Percentiles rank a stretch among this genome's conserved stretches.
These are phyloP conservation scores for Bipolaris cookei DNA, from an alignment of 2,329 filamentous ascomycete species.

Conservation along the genomic window DNA sequence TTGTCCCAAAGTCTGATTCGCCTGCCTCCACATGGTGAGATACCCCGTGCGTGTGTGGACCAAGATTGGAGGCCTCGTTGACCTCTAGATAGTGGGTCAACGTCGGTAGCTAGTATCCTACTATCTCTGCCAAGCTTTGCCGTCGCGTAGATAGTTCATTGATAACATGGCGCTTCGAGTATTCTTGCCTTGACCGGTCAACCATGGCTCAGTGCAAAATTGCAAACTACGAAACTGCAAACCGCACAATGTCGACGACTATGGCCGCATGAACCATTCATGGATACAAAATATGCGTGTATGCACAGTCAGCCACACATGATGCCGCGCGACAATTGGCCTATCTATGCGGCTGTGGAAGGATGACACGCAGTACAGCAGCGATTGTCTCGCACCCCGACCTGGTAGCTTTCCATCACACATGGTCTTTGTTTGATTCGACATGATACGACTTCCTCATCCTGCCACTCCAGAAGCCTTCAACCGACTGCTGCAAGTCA, in stretches of 20 bases:
- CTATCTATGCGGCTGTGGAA: conserved; percentile 8
- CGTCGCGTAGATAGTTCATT: conserved; percentile 4
- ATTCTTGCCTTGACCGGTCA: conserved; percentile 3
- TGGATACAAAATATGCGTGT: neutral
- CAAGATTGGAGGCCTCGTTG: conserved; percentile 1
- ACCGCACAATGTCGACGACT: neutral
- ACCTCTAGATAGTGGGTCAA: neutral
- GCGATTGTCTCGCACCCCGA: neutral
- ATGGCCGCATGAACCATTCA: neutral
- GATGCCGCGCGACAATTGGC: conserved; percentile 6
- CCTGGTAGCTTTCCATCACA: neutral
- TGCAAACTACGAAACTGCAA: neutral
- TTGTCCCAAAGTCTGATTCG: conserved; percentile 3
- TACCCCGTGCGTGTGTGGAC: neutral
- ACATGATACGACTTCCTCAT: neutral
- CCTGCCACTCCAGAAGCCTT: neutral
- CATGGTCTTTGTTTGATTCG: neutral
- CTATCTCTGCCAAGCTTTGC: conserved; percentile 1
- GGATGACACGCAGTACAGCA: conserved; percentile 13
- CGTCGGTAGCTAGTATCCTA: conserved; percentile 2
- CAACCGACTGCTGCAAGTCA: conserved; percentile 5
- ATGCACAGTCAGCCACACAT: conserved; percentile 12
- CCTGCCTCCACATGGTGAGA: neutral
- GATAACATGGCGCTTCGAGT: conserved; percentile 12
- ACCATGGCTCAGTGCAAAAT: conserved; percentile 8